A percentile compares a stretch with the other conserved stretches of the same genome.
Conservation (phyloP, 2,329 filamentous ascomycete genomes). For the Calonectria henricotiae region DNA sequence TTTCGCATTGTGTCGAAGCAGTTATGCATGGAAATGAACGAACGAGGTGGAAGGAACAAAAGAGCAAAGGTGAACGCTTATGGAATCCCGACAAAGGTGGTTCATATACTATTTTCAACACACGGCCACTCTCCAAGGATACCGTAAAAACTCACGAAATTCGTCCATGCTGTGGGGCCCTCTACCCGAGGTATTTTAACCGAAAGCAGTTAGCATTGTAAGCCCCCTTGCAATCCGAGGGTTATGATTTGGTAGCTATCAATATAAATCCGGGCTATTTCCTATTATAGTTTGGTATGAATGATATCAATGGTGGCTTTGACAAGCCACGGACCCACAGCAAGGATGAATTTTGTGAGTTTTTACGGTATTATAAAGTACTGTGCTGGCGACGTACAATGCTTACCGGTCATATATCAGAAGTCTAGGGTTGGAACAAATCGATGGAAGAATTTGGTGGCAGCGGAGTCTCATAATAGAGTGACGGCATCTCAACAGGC, state of each 20-base stretch:
- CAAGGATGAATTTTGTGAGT: too few relatives aligned
- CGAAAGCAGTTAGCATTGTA: too few relatives aligned
- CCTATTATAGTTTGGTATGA: too few relatives aligned
- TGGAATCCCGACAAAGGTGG: not conserved
- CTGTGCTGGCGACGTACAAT: not conserved
- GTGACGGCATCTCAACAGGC: not conserved
- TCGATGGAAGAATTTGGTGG: not conserved
- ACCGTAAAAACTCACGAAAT: too few relatives aligned
- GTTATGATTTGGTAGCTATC: too few relatives aligned
- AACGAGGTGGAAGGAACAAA: not conserved
- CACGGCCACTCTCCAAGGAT: not conserved
- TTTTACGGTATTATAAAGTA: not conserved
- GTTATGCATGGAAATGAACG: not conserved
- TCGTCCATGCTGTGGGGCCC: too few relatives aligned
- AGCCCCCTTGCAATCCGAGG: too few relatives aligned
- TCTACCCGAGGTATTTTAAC: too few relatives aligned
- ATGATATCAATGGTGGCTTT: too few relatives aligned
- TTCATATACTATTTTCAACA: not conserved
- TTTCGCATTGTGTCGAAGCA: not conserved
- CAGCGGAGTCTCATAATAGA: not conserved
- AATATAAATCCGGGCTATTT: too few relatives aligned
- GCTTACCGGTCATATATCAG: not conserved
- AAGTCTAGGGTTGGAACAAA: not conserved
- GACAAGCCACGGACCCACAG: too few relatives aligned
- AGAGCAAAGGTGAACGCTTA: not conserved